These are phyloP conservation scores for Leccinum pellstonianum DNA, from an alignment of 768 basidiomycete species.

Conservation along the genomic window DNA sequence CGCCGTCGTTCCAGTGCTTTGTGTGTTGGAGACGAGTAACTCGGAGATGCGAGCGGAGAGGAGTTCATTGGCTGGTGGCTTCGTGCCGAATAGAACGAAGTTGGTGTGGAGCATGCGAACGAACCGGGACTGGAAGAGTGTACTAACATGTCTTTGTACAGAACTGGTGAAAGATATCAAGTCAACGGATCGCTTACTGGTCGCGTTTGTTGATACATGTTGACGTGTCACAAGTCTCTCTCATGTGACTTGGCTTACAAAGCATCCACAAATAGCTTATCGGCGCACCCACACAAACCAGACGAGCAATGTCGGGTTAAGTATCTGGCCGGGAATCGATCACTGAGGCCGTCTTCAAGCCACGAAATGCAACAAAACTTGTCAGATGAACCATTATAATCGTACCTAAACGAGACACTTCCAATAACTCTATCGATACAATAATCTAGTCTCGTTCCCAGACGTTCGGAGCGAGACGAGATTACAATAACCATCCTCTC, in stretches of 20 bases:
- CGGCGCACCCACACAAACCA: no score
- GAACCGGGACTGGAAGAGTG: constrained; percentile 32
- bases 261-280: neutral
- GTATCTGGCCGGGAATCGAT: no score
- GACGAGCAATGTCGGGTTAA: no score
- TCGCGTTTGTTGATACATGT: constrained; percentile 24
- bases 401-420: neutral
- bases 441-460: constrained; percentile 1
- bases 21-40: constrained; percentile 44
- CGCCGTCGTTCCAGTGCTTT: constrained; percentile 49
- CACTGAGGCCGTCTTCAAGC: neutral
- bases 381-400: neutral
- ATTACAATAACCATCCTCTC: neutral
- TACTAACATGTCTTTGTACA: constrained; percentile 17
- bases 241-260: constrained; percentile 10
- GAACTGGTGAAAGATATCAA: neutral
- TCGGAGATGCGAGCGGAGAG: constrained; percentile 52
- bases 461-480: neutral
- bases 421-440: constrained; percentile 2
- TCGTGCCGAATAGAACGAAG: constrained; percentile 29
- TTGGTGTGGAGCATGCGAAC: constrained; percentile 38
- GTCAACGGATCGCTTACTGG: constrained; percentile 9
- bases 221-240: constrained; percentile 22
- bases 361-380: neutral
- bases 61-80: constrained; percentile 42